Base-by-base conservation (phyloP, 371 early-diverging fungal species). In the Neoconidiobolus thromboides region DNA sequence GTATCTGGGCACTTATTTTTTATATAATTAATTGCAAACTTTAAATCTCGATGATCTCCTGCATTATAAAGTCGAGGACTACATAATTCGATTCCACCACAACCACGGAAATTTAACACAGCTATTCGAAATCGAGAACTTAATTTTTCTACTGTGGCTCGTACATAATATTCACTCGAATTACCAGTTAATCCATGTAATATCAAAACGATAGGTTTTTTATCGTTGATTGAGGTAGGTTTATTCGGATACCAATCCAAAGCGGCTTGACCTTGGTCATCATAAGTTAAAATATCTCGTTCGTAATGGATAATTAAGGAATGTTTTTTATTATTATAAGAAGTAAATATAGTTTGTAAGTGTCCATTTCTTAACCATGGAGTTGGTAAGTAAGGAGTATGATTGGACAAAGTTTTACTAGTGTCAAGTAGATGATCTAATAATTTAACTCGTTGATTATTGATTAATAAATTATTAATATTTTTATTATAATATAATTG, bases 171-270 rank as follows among this genome's bases (percentile, higher is more conserved):
- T 40, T 62, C 62, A n/a, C 14, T n/a, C 38, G 44, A 43, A 41
- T 92, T 91, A 38, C 96, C 96, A 0, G 91, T 91, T 59, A 95
- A 70, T 3, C 96, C 93, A 70, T 91, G 93, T 14, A 89, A 71
- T 41, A 90, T 71, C 0, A 95, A 75, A 38, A 90, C 66, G 50
- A 59, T 62, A 12, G 43, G 26, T 40, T 49, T 49, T 4, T 44
- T n/a, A 9, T 49, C 44, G 9, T 5, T 41, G 63, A 75, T 70
- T 56, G 74, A 75, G 2, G 69, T 68, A 12, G 80, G 74, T 64
- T 73, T 69, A 36, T 69, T 61, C 2, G 82, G 82, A 3, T 77
- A 69, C 94, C 93, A 95, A 71, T 95, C 96, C 41, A 95, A 64
- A 1, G 93, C 79, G 38, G 91, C 66, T 41, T 79, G 76, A 47